phyloP scores from a whole-genome alignment of 1,284 basidiomycete genomes.

The Puccinia horiana region DNA sequence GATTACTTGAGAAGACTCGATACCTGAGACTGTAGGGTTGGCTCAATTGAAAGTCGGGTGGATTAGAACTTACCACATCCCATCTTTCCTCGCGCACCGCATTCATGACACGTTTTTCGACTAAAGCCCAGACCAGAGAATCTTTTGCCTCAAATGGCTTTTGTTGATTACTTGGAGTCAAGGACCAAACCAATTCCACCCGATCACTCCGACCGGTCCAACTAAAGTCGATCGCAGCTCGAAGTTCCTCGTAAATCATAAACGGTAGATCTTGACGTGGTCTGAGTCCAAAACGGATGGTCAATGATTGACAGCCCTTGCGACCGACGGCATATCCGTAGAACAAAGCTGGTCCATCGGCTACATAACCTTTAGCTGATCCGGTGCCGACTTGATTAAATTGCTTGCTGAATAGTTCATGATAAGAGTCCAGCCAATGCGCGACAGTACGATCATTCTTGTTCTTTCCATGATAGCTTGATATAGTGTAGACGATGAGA shows the following conservation, averaged over 20 bases:
- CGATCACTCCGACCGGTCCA: conserved; percentile 64
- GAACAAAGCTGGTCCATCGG: conserved; percentile 74
- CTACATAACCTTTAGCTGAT: conserved; percentile 54
- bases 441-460: conserved; percentile 15
- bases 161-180: conserved; percentile 59
- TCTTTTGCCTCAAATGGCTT: conserved; percentile 54
- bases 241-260: conserved; percentile 66
- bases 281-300: conserved; percentile 73
- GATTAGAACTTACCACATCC: conserved; percentile 71
- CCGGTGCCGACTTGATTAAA: conserved; percentile 39
- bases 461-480: conserved; percentile 29
- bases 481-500: conserved; percentile 15
- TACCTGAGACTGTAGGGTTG: conserved; percentile 1
- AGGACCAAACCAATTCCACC: conserved; percentile 76
- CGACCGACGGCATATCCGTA: conserved; percentile 83
- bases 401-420: conserved; percentile 16
- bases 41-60: background rate
- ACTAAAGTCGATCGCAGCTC: conserved; percentile 72
- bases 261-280: conserved; percentile 80
- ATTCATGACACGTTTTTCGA: conserved; percentile 74
- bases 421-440: conserved; percentile 15
- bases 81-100: conserved; percentile 72
- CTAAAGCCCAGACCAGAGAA: conserved; percentile 79
- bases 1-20: conserved; percentile 31
- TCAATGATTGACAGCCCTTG: conserved; percentile 71